Base-by-base conservation (phyloP, 371 early-diverging fungal species). In the Mucor irregularis region DNA sequence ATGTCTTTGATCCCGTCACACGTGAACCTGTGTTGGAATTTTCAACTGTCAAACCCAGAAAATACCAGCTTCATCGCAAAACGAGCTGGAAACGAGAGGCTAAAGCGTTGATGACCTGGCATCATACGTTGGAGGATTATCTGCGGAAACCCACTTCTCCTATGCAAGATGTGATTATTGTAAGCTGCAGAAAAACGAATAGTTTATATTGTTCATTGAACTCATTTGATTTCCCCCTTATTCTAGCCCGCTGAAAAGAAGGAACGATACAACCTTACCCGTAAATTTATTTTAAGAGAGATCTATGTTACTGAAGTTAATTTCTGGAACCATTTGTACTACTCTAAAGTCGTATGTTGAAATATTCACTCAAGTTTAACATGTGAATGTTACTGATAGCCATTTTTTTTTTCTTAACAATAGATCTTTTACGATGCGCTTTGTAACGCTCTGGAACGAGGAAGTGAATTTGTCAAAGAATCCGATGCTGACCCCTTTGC, bases 251-350 rank as follows among this genome's bases (percentile, higher is more conserved):
- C 26, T 9, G 51, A 54, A 7, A 53, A 60, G 37, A 8, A 43
- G 47, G 35, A 62, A 65, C 31, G 51, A 67, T 30, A 46, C 44
- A 8, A 26, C 11, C 35, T 69, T 21, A 76, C 73, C 10, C 38
- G 71, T 17, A 56, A 53, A 29, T 76, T 76, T 28, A 76, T 76
- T 46, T 28, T 73, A 11, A 51, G 63, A 47, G 77, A 76, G 33
- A 65, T 76, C 46, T 76, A 69, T 46, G 64, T 61, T 2, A 76
- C 77, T 1, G 77, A 76, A 61, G 66, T 71, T 8, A 73, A 67
- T 17, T 76, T 71, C 49, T 71, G 71, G 69, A 76, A 71, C 45
- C 73, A 76, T 33, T 29, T 76, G 22, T 63, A 71, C 38, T 73
- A 66, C 43, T 39, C 65, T 14, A 73, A 73, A 68, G 63, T 73